These are phyloP conservation scores for Tuber indicum DNA, from an alignment of 495 filamentous ascomycete genomes.

Conservation along the genomic window DNA sequence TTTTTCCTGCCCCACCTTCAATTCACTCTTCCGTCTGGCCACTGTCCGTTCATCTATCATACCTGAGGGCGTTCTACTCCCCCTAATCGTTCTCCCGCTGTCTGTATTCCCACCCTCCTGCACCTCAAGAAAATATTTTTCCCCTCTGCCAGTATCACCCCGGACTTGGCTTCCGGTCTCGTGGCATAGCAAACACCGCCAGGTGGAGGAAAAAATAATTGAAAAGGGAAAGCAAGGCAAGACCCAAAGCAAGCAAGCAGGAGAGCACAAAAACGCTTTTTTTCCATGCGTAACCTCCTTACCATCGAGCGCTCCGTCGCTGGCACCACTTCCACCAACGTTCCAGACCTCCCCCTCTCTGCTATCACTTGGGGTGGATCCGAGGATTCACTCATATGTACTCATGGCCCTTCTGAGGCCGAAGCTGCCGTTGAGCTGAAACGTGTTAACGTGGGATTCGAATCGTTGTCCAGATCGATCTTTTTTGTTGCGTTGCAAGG, in stretches of 20 bases:
- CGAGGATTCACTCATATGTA: constrained; percentile 63
- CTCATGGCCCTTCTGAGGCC: constrained; percentile 62
- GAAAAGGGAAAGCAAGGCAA: neutral
- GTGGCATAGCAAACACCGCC: neutral
- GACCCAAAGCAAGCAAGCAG: neutral
- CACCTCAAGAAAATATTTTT: neutral
- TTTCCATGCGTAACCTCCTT: constrained; percentile 64
- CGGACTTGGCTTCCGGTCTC: neutral
- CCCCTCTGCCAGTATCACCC: neutral
- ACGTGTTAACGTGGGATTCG: constrained; percentile 50
- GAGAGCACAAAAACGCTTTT: neutral
- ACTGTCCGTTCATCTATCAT: neutral
- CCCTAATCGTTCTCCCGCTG: neutral
- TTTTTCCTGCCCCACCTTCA: constrained; percentile 3
- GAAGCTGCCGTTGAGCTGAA: constrained; percentile 61
- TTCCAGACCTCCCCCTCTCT: constrained; percentile 54
- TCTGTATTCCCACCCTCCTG: neutral
- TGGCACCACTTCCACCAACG: constrained; percentile 50
- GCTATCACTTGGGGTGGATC: constrained; percentile 71
- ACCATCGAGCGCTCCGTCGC: constrained; percentile 61
- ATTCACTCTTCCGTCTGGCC: neutral
- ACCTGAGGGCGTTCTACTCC: neutral
- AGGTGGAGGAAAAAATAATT: neutral
- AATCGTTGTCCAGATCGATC: constrained; percentile 30
- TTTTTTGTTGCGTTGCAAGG: constrained; percentile 23